Base-by-base conservation (phyloP, 257 asterid species). In the Lithospermum erythrorhizon region DNA sequence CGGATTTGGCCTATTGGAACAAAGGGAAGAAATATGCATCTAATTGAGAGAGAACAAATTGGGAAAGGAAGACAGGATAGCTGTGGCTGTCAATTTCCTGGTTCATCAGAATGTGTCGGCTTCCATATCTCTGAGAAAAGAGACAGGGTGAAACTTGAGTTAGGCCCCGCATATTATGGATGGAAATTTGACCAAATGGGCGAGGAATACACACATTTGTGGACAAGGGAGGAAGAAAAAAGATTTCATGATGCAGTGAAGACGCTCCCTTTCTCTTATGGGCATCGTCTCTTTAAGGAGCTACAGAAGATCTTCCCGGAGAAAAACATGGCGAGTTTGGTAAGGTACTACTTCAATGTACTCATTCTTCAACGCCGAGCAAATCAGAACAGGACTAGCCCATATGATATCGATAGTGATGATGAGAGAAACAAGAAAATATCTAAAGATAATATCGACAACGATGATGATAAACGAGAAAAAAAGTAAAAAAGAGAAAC, bases 61-160 rank as follows among this genome's bases (percentile, higher is more conserved):
- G 95, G 94, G 23, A 82, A 78, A 51, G 95, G 95, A 41, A 76
- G 94, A 64, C 79, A 69, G 10, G 90, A 83, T 55, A 62, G 64
- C 0, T 86, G 95, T 57, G 86, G 89, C 18, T 86, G 95, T 62
- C 73, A 65, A 59, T 68, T 59, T 65, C 67, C 69, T 6, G 75
- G 80, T 59, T 81, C 89, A n/a, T 11, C 59, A 19, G 79, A 83
- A 16, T 86, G 95, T 58, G 80, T 78, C 24, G 74, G 71, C 53
- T 81, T 83, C 62, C 95, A 86, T 67, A 45, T 80, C 9, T 16
- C 63, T 23, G 89, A 76, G 72, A 80, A 78, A 61, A 66, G 79
- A 68, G 61, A 9, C 61, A 82, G 73, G 72, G 24, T 71, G 64
- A 78, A 61, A 58, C 78, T 80, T n/a, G 95, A 86, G 68, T 30